Evolutionary conservation across 2,329 filamentous ascomycete genomes (phyloP), one percentile per base, ranked within the genome.

Genomic region (Clonostachys byssicola): DNA sequence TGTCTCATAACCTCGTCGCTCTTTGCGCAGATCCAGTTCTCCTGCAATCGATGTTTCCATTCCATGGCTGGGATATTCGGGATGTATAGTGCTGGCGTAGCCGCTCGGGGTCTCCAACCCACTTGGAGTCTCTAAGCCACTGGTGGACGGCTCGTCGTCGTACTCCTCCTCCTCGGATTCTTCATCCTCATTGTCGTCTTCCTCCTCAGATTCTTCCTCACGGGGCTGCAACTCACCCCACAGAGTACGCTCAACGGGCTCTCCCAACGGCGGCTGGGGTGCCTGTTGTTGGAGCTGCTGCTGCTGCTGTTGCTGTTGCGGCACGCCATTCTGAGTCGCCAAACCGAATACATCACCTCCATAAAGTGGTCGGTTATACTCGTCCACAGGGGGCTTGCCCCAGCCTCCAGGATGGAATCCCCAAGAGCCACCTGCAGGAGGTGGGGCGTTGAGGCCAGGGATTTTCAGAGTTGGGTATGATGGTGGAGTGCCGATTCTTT

Each of bases 381-480:
- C 94, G 61, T 97, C 92, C 1, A 95, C 85, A 0, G 94, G 94
- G 1, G 94, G 92, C 64, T 97, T 97, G 44, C 94, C 94, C 75
- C 92, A 99, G 50, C 92, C 92, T 50, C 94, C 94, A 8, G 92
- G 91, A 56, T 92, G 88, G 66, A 95, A 99, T 3, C 94, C 94
- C 94, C 94, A 99, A 48, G 85, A 82, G 20, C 88, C 92, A 43
- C 92, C 92, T 2, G 89, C 78, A 3, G 94, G 94, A 12, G 92
- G 89, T 5, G 94, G 91, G 2, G 92, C 91, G 64, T 97, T 99
- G 42, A 99, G 79, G 41, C 94, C 94, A 9, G 94, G 88, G 50
- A 99, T 91, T 64, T 94, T 95, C 45, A 97, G 77, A n/a, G 89
- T 89, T 18, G 94, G 92, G 64, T 99, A 99, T 9, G 91, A 95